Evolutionary conservation across 1,139 yeast species (phyloP).

Genomic region (Suhomyces kunorum): DNA sequence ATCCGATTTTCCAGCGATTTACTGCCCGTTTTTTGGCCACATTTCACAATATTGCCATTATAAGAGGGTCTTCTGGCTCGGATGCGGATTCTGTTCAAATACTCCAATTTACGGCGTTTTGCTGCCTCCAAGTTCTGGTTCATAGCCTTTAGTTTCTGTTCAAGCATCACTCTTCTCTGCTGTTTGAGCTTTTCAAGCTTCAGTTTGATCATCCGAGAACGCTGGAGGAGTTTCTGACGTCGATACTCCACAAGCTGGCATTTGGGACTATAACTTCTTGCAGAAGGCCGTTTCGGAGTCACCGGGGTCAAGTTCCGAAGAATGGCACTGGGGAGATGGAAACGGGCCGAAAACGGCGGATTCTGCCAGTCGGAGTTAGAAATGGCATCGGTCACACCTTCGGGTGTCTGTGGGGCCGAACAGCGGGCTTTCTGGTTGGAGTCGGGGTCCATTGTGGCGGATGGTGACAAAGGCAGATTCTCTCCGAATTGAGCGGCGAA

Average conservation of each 20-base stretch:
- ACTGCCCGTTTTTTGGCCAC: too few species aligned
- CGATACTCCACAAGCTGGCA: constrained; percentile 1
- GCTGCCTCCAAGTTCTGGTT: constrained; percentile 6
- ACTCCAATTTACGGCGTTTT: constrained; percentile 1
- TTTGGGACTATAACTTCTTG: neutral
- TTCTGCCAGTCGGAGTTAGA: neutral
- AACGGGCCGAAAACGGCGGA: neutral
- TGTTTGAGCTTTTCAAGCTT: constrained; percentile 4
- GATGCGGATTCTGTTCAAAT: constrained; percentile 6
- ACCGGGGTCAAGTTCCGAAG: constrained; percentile 14
- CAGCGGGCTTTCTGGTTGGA: neutral
- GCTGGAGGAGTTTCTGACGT: constrained; percentile 5
- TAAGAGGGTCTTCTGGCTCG: constrained; percentile 5
- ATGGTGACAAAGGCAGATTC: too few species aligned
- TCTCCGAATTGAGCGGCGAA: too few species aligned
- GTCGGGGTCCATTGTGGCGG: neutral
- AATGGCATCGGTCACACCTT: neutral
- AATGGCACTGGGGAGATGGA: constrained; percentile 12
- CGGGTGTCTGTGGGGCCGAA: neutral
- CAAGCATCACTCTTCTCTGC: constrained; percentile 1
- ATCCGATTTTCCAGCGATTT: neutral
- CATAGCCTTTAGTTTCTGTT: constrained; percentile 4
- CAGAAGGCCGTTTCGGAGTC: neutral
- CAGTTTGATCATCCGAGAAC: constrained; percentile 9
- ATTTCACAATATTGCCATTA: too few species aligned